Base-by-base conservation (phyloP, 495 filamentous ascomycete genomes). In the Xeromyces bisporus region DNA sequence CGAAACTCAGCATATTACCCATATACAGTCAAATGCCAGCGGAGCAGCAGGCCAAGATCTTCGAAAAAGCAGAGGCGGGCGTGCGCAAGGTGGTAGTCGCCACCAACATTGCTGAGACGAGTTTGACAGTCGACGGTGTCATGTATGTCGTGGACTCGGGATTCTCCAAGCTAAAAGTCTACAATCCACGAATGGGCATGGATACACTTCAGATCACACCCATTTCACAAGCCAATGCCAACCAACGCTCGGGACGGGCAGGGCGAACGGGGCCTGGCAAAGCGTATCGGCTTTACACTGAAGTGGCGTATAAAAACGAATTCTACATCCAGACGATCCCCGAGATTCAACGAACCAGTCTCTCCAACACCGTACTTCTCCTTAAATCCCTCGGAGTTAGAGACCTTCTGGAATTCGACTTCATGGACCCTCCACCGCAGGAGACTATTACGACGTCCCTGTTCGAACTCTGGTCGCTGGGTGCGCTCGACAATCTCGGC, bases 1-100 rank as follows among this genome's bases (percentile, higher is more conserved):
- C 86, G 6, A 85, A 92, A 42, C 73, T 99, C 18, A 86, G 78
- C 46, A 93, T 99, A 26, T 67, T 99, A 13, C 91, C 91, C 0
- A 94, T 99, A 21, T 99, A 99, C 71, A 92, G 83, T 62, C 91
- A 96, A 53, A 93, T 99, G 87, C 91, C 91, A 1, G 91, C 91
- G 8, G 91, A 99, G 53, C 63, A 96, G 23, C 91, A 99, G 48
- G 82, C 91, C 15, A 96, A 84, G 55, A 94, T 99, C 36, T 99
- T 99, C 46, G 86, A 99, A 40, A 72, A 73, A 34, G 91, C 91
- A 4, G 62, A 77, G 2, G 76, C 84, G 0, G 91, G 91, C 1
- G 87, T 94, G 0, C 72, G 91, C 17, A 99, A 99, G 47, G 86
- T 91, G 38, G 93, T 99, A 34, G 91, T 99, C 9, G 91, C 91